Percentiles rank a stretch among this genome's conserved stretches.
Evolutionary conservation across 768 basidiomycete genomes (phyloP).

Genomic region (Boletus edulis): DNA sequence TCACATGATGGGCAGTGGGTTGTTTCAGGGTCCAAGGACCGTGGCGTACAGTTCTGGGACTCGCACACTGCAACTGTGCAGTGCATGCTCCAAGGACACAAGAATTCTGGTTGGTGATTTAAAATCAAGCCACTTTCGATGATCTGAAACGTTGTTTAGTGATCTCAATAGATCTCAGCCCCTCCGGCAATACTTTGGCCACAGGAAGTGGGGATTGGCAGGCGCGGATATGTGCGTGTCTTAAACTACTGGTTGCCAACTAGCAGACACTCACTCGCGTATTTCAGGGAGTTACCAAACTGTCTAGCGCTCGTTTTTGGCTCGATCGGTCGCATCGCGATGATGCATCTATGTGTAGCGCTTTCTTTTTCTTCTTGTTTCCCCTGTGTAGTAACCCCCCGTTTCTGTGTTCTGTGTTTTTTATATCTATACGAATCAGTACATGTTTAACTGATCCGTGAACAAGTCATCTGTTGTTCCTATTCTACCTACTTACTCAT

Average conservation of each 20-base stretch:
- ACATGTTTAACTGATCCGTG: constrained; percentile 4
- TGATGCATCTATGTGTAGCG: constrained; percentile 25
- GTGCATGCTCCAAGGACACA: constrained; percentile 82
- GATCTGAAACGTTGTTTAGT: constrained; percentile 37
- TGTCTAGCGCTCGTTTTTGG: constrained; percentile 15
- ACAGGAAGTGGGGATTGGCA: constrained; percentile 73
- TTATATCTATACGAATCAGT: constrained; percentile 25
- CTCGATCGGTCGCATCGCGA: constrained; percentile 7
- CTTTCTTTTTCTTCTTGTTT: constrained; percentile 28
- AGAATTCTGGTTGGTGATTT: constrained; percentile 59
- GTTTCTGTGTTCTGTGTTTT: constrained; percentile 7
- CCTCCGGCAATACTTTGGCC: constrained; percentile 58
- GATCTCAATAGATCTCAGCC: constrained; percentile 70
- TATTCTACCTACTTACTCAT: constrained; percentile 1
- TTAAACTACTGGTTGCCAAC: not conserved
- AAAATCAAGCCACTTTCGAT: not conserved
- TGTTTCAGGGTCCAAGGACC: constrained; percentile 94
- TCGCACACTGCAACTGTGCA: constrained; percentile 76
- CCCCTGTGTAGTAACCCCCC: constrained; percentile 18
- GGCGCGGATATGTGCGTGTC: constrained; percentile 61
- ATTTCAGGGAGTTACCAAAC: constrained; percentile 31
- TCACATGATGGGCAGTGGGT: constrained; percentile 94
- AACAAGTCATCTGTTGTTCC: constrained; percentile 4
- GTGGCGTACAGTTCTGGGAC: constrained; percentile 95
- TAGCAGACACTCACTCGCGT: constrained; percentile 2